Conservation (phyloP, 2,329 filamentous ascomycete species). For the Pseudogymnoascus sp. region DNA sequence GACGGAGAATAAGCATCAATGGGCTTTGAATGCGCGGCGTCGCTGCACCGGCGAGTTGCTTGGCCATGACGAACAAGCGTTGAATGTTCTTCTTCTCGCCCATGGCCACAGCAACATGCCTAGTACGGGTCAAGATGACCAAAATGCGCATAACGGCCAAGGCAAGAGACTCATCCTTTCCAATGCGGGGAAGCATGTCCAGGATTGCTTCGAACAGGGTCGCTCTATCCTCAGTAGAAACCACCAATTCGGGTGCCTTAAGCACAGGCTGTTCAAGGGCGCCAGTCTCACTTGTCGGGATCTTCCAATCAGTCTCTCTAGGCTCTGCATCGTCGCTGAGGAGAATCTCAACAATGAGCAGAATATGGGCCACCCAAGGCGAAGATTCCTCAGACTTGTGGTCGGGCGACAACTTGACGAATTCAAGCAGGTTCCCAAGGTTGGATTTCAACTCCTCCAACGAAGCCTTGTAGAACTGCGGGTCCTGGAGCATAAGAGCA, state of each 20-base stretch:
- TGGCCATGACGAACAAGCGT: conserved; percentile 88
- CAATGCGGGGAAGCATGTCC: conserved; percentile 74
- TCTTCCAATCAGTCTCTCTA: conserved; percentile 61
- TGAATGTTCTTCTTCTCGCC: conserved; percentile 86
- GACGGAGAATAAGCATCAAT: conserved; percentile 71
- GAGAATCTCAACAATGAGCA: conserved; percentile 83
- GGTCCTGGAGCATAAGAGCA: conserved; percentile 78
- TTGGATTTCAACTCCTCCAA: conserved; percentile 68
- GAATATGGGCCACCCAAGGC: conserved; percentile 84
- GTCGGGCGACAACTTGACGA: conserved; percentile 63
- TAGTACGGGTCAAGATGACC: conserved; percentile 77
- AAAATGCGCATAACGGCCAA: conserved; percentile 76
- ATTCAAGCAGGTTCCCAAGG: conserved; percentile 66
- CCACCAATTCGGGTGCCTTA: conserved; percentile 49
- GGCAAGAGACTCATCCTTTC: conserved; percentile 78
- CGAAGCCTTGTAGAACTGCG: conserved; percentile 69
- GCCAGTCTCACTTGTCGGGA: conserved; percentile 44
- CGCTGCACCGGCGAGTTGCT: conserved; percentile 74
- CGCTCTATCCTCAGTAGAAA: conserved; percentile 58
- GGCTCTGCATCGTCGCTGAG: conserved; percentile 86
- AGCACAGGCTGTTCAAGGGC: conserved; percentile 47
- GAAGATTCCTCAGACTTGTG: conserved; percentile 70
- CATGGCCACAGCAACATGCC: conserved; percentile 64
- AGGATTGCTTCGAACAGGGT: conserved; percentile 69
- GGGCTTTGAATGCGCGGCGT: conserved; percentile 62